A percentile compares a stretch with the other conserved stretches of the same genome.
phyloP scores from a whole-genome alignment of 768 basidiomycete genomes.

The Phaeotremella skinneri region DNA sequence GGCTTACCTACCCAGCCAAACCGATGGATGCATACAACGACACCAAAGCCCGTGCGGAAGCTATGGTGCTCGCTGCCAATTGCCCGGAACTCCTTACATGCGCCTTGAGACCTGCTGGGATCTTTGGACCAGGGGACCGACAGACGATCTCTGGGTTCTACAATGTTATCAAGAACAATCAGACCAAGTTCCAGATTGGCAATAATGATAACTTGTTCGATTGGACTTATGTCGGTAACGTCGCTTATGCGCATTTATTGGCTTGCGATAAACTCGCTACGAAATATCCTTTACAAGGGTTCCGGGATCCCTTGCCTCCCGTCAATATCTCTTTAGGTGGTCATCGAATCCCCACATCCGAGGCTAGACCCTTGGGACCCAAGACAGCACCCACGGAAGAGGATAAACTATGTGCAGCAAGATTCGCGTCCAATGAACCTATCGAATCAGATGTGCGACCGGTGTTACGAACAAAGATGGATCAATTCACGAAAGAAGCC shows the following conservation, averaged over 20 bases:
- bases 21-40: slow-evolving; percentile 89
- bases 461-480: slow-evolving; percentile 74
- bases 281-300: slow-evolving; percentile 57
- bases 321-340: slow-evolving; percentile 66
- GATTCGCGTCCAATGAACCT: slow-evolving; percentile 51
- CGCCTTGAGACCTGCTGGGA: slow-evolving; percentile 85
- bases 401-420: slow-evolving; percentile 60
- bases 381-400: slow-evolving; percentile 61
- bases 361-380: slow-evolving; percentile 78
- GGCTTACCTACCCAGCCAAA: slow-evolving; percentile 67
- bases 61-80: slow-evolving; percentile 78
- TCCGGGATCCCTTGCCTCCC: slow-evolving; percentile 59
- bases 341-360: slow-evolving; percentile 71
- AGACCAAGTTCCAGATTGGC: slow-evolving; percentile 91
- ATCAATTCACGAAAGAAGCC: slow-evolving; percentile 61
- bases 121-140: slow-evolving; percentile 93
- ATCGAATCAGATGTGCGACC: slow-evolving; percentile 55
- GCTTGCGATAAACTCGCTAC: slow-evolving; percentile 76
- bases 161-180: slow-evolving; percentile 71
- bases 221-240: slow-evolving; percentile 95
- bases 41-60: slow-evolving; percentile 86
- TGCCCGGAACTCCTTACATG: slow-evolving; percentile 80
- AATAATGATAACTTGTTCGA: slow-evolving; percentile 91
- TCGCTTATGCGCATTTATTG: slow-evolving; percentile 87
- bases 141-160: slow-evolving; percentile 78